These are phyloP conservation scores for Puya raimondii DNA, from an alignment of 176 grass and related monocot genomes.

Conservation along the genomic window DNA sequence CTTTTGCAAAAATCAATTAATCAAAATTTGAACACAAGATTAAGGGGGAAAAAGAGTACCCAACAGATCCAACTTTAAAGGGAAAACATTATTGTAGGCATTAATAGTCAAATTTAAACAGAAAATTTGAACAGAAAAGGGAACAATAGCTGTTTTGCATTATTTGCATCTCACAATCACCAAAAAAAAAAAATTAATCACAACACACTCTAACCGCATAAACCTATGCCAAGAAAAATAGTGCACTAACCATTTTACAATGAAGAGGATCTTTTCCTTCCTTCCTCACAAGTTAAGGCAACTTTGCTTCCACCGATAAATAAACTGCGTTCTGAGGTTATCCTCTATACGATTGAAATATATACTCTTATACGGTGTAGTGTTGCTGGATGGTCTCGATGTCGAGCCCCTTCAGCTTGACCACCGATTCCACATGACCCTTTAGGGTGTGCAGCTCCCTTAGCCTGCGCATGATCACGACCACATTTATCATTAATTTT, in stretches of 20 bases:
- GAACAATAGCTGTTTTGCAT: neutral
- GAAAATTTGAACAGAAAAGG: no score
- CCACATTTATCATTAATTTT: no score
- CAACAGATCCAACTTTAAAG: no score
- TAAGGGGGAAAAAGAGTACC: no score
- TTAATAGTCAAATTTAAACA: neutral
- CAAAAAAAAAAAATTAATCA: neutral
- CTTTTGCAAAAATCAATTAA: no score
- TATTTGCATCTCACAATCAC: neutral
- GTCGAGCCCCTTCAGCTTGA: slow-evolving; percentile 1
- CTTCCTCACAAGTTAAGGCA: no score
- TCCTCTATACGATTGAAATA: neutral
- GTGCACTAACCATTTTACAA: neutral
- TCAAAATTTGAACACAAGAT: no score
- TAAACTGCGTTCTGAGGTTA: neutral
- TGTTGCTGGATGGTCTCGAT: neutral
- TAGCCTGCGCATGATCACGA: neutral
- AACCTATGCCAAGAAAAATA: neutral
- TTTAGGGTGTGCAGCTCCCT: slow-evolving; percentile 1
- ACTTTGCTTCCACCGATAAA: no score
- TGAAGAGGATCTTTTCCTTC: no score
- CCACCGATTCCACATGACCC: neutral
- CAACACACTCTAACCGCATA: neutral
- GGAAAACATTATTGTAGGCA: no score
- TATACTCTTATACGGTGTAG: neutral